These are phyloP conservation scores for Isochrysis galbana DNA, from an alignment of 78 protist species.

Conservation along the genomic window DNA sequence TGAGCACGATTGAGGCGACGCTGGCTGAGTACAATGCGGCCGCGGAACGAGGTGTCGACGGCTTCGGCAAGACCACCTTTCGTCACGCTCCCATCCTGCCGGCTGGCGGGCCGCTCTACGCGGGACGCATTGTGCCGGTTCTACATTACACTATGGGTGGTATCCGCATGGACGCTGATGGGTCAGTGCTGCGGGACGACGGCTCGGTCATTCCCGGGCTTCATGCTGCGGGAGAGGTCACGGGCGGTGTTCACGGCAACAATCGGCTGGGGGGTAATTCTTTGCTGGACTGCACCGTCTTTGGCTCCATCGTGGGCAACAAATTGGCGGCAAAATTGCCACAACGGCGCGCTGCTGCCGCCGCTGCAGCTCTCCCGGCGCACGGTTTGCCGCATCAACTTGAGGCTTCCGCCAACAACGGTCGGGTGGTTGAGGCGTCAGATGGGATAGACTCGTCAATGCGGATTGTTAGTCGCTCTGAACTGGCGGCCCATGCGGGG, in stretches of 20 bases:
- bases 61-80: constrained; percentile 63
- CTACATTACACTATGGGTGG: constrained; percentile 90
- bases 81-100: background rate
- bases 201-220: no score
- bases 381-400: background rate
- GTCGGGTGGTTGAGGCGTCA: background rate
- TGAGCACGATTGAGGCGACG: constrained; percentile 23
- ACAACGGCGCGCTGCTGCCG: background rate
- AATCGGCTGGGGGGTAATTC: constrained; percentile 83
- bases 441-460: background rate
- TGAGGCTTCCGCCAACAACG: background rate
- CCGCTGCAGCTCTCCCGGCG: background rate
- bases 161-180: constrained; percentile 15
- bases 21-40: constrained; percentile 45
- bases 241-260: no score
- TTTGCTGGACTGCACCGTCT: constrained; percentile 83
- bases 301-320: constrained; percentile 47
- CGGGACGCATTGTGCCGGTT: constrained; percentile 69
- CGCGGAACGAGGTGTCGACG: constrained; percentile 45
- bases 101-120: background rate
- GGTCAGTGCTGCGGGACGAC: no score
- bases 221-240: no score
- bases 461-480: background rate
- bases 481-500: background rate
- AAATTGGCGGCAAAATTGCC: background rate